Base-by-base conservation (phyloP, 129 eudicot species). In the Centrapalus pauciflorus region DNA sequence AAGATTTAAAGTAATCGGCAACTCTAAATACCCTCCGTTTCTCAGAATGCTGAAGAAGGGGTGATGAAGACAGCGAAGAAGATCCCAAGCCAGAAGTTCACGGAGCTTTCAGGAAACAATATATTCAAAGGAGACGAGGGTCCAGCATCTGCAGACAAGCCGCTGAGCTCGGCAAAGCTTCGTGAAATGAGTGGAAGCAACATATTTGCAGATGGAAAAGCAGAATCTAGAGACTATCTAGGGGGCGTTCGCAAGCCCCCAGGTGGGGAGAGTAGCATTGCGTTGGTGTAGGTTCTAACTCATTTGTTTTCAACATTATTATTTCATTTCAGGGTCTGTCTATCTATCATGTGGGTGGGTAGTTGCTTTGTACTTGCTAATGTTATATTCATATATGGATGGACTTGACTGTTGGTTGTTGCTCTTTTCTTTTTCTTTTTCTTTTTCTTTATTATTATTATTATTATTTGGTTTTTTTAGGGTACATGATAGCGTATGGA, bases 241-340 rank as follows among this genome's bases (percentile, higher is more conserved):
- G 96, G 98, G 3, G 95, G 97, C 5, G 98, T 84, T 20, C 96
- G 96, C 75, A 93, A 93, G 81, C 98, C 96, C 32, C 98, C 98
- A 2, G 98, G 98, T 51, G 98, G 98, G 0, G 95, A 88, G 71
- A 93, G 98, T 87, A 93, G 95, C 87, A 93, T 93, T 69, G 91
- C 98, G 5, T 73, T 92, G 87, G 95, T 91, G 52, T 91, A 83
- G 85, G 77, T 54, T 70, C 30, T 78, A 77, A 86, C 95, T 49
- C 61, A 30, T 56, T 41, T 56, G 2, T 54, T 54, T 79, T 60
- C 43, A 16, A 58, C 51, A 70, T 65, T 41, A 57, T 80, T 75
- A 71, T 68, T 68, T 66, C 33, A n/a, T 56, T 41, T 20, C 24
- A 1, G 49, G 46, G 67, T 45, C 32, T 2, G 41, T 13, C 40